These are phyloP conservation scores for Blastocladiella emersonii DNA, from an alignment of 371 early-diverging fungal genomes.

Conservation along the genomic window DNA sequence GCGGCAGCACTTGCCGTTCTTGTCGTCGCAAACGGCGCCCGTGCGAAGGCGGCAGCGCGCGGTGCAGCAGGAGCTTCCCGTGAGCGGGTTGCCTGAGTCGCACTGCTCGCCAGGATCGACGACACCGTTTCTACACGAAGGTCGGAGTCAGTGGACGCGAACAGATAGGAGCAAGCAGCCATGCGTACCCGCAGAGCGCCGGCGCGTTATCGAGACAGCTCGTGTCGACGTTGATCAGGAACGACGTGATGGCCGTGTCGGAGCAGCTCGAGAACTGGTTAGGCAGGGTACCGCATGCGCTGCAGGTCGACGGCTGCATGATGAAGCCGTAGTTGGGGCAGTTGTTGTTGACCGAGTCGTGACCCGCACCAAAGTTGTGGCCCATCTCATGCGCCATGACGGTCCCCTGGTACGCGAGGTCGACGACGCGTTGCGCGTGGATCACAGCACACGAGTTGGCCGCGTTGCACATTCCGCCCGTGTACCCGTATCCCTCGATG, in stretches of 20 bases:
- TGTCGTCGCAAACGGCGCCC: slow-evolving; percentile 5
- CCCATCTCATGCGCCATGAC: slow-evolving; percentile 6
- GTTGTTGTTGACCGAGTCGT: slow-evolving; percentile 1
- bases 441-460: neutral
- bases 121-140: too few species aligned
- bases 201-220: neutral
- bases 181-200: neutral
- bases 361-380: neutral
- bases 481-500: slow-evolving; percentile 5
- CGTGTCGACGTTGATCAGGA: too few species aligned
- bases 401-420: neutral
- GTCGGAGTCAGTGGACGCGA: too few species aligned
- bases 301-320: slow-evolving; percentile 3
- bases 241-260: neutral
- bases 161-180: too few species aligned
- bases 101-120: slow-evolving; percentile 6
- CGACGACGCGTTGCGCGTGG: neutral
- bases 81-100: slow-evolving; percentile 6
- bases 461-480: neutral
- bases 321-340: neutral
- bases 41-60: neutral
- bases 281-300: neutral
- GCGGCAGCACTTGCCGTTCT: slow-evolving; percentile 5
- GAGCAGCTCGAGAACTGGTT: neutral
- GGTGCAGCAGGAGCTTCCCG: slow-evolving; percentile 1